These are phyloP conservation scores for Choanephora cucurbitarum DNA, from an alignment of 371 early-diverging fungal genomes.

Conservation along the genomic window DNA sequence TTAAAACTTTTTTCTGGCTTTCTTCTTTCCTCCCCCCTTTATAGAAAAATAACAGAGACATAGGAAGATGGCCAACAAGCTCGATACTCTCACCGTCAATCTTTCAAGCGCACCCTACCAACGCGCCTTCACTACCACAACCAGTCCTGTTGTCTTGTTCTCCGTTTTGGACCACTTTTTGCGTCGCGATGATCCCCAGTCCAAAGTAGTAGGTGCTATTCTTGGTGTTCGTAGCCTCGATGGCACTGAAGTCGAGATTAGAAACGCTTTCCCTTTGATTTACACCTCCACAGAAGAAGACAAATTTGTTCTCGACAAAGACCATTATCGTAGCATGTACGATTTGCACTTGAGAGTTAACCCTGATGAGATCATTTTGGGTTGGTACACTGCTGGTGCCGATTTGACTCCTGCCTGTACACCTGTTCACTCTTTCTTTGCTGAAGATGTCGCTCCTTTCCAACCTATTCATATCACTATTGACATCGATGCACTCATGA, in stretches of 20 bases:
- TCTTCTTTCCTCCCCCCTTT: constrained; percentile 6
- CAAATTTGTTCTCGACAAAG: constrained; percentile 83
- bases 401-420: constrained; percentile 76
- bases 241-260: constrained; percentile 84
- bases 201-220: constrained; percentile 87
- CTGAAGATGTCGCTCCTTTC: constrained; percentile 78
- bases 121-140: constrained; percentile 60
- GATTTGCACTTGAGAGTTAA: constrained; percentile 87
- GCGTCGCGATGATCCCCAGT: constrained; percentile 82
- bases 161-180: constrained; percentile 90
- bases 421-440: constrained; percentile 86
- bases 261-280: constrained; percentile 86
- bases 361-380: constrained; percentile 88
- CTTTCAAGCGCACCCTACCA: constrained; percentile 51
- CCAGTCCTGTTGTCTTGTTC: constrained; percentile 90
- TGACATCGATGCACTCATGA: constrained; percentile 74
- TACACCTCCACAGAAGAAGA: constrained; percentile 61
- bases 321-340: constrained; percentile 85
- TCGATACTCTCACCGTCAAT: constrained; percentile 46
- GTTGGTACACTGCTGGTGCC: constrained; percentile 89
- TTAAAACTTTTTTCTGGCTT: constrained; percentile 5
- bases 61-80: constrained; percentile 39
- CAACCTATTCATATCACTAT: constrained; percentile 86
- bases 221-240: constrained; percentile 85
- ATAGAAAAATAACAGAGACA: not conserved